Conservation (phyloP, 257 asterid species). For the Solanum bulbocastanum region DNA sequence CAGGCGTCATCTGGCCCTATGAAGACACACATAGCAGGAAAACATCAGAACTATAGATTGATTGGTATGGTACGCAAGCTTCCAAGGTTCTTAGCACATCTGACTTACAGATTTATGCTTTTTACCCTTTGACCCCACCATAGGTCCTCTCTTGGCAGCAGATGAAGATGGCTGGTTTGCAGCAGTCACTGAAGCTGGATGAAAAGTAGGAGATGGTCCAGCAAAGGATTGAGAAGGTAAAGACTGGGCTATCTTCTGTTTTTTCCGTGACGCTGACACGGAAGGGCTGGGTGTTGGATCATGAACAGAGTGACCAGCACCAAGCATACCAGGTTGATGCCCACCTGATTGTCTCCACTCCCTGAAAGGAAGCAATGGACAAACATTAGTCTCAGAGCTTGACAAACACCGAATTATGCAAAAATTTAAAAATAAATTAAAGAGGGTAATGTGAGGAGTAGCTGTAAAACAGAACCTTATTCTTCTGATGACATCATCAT, state of each 20-base stretch:
- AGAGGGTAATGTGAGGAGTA: neutral
- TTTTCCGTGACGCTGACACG: slow-evolving; percentile 63
- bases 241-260: slow-evolving; percentile 40
- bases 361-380: slow-evolving; percentile 16
- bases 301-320: slow-evolving; percentile 40
- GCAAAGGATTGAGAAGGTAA: slow-evolving; percentile 47
- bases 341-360: slow-evolving; percentile 56
- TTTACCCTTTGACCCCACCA: slow-evolving; percentile 48
- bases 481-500: slow-evolving; percentile 66
- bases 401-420: neutral
- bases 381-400: neutral
- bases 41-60: neutral
- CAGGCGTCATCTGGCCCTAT: slow-evolving; percentile 39
- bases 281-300: slow-evolving; percentile 57
- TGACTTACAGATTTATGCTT: slow-evolving; percentile 56
- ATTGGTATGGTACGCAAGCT: neutral
- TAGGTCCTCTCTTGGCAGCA: slow-evolving; percentile 50
- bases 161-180: slow-evolving; percentile 57
- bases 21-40: slow-evolving; percentile 31
- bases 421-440: neutral
- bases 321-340: slow-evolving; percentile 26
- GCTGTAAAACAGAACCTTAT: slow-evolving; percentile 53
- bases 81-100: slow-evolving; percentile 7
- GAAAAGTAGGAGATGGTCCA: slow-evolving; percentile 56
- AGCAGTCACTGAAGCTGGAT: slow-evolving; percentile 37